phyloP scores from a whole-genome alignment of 169 alveolate species.

The Cryptosporidium sp. region DNA sequence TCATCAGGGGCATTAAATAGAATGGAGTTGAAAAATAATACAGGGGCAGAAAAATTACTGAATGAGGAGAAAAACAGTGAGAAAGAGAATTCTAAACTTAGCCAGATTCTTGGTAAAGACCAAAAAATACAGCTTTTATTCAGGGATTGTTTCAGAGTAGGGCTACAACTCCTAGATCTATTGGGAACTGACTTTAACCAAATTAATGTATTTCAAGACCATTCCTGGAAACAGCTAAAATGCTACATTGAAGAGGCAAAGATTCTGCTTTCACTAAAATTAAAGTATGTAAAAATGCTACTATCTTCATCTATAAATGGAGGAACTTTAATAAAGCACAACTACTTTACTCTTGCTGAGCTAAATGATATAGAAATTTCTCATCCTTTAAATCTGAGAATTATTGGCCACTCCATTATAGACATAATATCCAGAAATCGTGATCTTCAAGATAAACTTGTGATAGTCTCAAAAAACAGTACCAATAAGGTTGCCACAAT shows the following conservation, averaged over 20 bases:
- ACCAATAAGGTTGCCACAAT: slow-evolving; percentile 35
- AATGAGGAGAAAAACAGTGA: background rate
- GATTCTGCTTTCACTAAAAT: slow-evolving; percentile 8
- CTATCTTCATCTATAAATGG: slow-evolving; percentile 33
- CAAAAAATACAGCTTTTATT: slow-evolving; percentile 42
- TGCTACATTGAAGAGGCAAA: slow-evolving; percentile 61
- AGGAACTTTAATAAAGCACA: slow-evolving; percentile 37
- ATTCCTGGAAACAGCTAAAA: slow-evolving; percentile 48
- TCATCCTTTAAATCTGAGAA: slow-evolving; percentile 56
- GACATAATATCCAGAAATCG: slow-evolving; percentile 31
- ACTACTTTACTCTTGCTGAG: slow-evolving; percentile 62
- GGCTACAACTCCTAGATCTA: slow-evolving; percentile 46
- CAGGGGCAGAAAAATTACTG: background rate
- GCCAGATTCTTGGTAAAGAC: slow-evolving; percentile 28
- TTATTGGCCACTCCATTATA: slow-evolving; percentile 36
- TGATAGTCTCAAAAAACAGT: slow-evolving; percentile 26
- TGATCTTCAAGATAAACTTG: slow-evolving; percentile 54
- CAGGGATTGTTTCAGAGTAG: slow-evolving; percentile 64
- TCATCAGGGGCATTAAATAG: slow-evolving; percentile 17
- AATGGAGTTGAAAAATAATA: background rate
- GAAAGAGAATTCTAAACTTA: background rate
- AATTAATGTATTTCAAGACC: background rate
- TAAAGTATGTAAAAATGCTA: slow-evolving; percentile 59
- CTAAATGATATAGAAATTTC: slow-evolving; percentile 50
- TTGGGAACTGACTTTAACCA: background rate